Evolutionary conservation across 2,329 filamentous ascomycete species (phyloP).

Genomic region (Exophiala sideris): DNA sequence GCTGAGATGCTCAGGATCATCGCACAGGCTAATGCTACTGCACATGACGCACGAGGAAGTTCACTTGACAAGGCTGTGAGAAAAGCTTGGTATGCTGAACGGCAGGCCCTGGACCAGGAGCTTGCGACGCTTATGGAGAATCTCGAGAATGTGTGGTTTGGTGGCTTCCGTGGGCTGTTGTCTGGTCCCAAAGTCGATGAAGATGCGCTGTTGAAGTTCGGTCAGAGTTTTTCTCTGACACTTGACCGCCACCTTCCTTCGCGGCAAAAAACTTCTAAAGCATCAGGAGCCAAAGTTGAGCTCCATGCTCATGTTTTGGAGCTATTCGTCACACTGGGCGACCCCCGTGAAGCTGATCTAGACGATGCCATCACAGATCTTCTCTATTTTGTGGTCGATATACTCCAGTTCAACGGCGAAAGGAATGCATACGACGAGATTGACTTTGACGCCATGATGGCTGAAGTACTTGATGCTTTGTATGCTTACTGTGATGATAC

Average conservation of each 20-base stretch:
- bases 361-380: conserved; percentile 90
- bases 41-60: conserved; percentile 65
- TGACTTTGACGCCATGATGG: conserved; percentile 86
- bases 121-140: conserved; percentile 76
- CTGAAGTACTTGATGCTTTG: conserved; percentile 83
- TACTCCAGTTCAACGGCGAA: conserved; percentile 94
- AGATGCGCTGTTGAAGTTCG: conserved; percentile 69
- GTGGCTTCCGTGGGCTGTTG: conserved; percentile 92
- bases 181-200: conserved; percentile 65
- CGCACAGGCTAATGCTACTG: conserved; percentile 73
- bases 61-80: conserved; percentile 60
- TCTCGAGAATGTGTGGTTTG: conserved; percentile 90
- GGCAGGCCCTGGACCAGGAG: conserved; percentile 73
- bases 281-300: conserved; percentile 50
- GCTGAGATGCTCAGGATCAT: conserved; percentile 81
- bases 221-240: conserved; percentile 71
- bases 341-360: conserved; percentile 68
- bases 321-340: conserved; percentile 80
- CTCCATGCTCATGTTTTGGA: conserved; percentile 71
- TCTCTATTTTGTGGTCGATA: conserved; percentile 93
- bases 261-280: conserved; percentile 55
- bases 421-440: conserved; percentile 96
- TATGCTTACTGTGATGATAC: conserved; percentile 66
- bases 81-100: conserved; percentile 83
- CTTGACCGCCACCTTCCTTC: conserved; percentile 85